Evolutionary conservation across 2,329 filamentous ascomycete species (phyloP), one percentile per base, ranked within the genome.

Genomic region (Ophiocordyceps australis): DNA sequence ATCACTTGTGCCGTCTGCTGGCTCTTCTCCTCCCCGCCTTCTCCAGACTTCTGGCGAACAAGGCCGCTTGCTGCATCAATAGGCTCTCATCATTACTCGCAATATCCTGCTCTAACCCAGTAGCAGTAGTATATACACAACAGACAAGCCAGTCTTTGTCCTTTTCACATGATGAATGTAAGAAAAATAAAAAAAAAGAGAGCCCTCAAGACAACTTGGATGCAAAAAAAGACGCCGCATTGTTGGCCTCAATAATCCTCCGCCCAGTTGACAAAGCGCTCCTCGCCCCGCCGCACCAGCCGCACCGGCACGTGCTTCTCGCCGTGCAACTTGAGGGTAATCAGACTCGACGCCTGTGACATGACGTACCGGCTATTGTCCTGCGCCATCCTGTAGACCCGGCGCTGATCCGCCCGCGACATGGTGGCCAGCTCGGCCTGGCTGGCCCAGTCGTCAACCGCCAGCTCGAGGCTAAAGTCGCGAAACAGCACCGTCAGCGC

Each of bases 281-380:
- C 80, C 34, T 64, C 50, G 0, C 78, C 78, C 36, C 74, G 67
- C 51, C 54, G 68, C 8, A 80, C 73, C 35, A 86, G 48, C 34
- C 76, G 53, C 21, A 86, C 52, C 0, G 74, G 73, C 18, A 86
- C 67, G 28, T 62, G 54, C 5, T 54, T 53, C 14, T 48, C 54
- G n/a, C 53, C 59, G 17, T 70, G 59, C 46, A 86, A 55, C 51
- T 81, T 78, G 36, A 86, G 53, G 31, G 79, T 83, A 32, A 86
- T 59, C 29, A 79, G 48, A n/a, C 64, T 65, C 16, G 52, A 59
- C 37, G 75, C 70, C 17, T 55, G 50, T 29, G 47, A 49, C 25
- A 82, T 41, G 27, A 64, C 56, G 26, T 52, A 43, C 31, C 61
- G 49, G 16, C 65, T 64, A 39, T 58, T 57, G 14, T 54, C 47